Percentiles rank a stretch among this genome's conserved stretches.
These are phyloP conservation scores for Adansonia gregorii DNA, from an alignment of 441 rosid species.

Conservation along the genomic window DNA sequence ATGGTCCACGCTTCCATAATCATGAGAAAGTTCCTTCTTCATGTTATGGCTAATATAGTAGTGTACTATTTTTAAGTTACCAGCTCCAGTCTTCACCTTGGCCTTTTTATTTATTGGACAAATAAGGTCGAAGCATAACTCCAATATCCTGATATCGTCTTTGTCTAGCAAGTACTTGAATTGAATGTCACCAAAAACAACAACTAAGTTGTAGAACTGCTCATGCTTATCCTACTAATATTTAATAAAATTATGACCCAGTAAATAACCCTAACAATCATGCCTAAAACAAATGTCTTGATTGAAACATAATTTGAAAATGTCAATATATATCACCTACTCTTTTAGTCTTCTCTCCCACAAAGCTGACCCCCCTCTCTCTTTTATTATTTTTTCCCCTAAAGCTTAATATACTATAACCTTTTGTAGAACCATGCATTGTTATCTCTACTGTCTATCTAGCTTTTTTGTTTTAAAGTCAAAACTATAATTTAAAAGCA, in stretches of 20 bases:
- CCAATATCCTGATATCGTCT: too few species aligned
- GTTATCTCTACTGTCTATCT: not conserved
- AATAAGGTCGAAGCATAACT: too few species aligned
- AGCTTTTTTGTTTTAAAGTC: not conserved
- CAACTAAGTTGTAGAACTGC: not conserved
- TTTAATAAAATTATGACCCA: not conserved
- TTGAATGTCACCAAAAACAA: too few species aligned
- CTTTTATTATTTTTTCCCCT: not conserved
- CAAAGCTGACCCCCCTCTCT: not conserved
- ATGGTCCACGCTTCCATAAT: not conserved
- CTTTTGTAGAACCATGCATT: not conserved
- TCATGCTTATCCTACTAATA: not conserved
- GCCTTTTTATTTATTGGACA: too few species aligned
- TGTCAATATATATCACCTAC: conserved; percentile 8
- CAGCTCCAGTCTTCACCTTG: too few species aligned
- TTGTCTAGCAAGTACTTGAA: too few species aligned
- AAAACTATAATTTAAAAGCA: not conserved
- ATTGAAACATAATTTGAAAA: conserved; percentile 13
- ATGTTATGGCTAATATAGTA: too few species aligned
- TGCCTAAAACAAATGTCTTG: not conserved
- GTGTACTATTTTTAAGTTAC: not conserved
- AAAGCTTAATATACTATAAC: not conserved
- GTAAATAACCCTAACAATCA: not conserved
- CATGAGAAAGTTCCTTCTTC: too few species aligned
- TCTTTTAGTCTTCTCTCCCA: not conserved